phyloP scores from a whole-genome alignment of 768 basidiomycete species.

The Boletus eberwhitei region DNA sequence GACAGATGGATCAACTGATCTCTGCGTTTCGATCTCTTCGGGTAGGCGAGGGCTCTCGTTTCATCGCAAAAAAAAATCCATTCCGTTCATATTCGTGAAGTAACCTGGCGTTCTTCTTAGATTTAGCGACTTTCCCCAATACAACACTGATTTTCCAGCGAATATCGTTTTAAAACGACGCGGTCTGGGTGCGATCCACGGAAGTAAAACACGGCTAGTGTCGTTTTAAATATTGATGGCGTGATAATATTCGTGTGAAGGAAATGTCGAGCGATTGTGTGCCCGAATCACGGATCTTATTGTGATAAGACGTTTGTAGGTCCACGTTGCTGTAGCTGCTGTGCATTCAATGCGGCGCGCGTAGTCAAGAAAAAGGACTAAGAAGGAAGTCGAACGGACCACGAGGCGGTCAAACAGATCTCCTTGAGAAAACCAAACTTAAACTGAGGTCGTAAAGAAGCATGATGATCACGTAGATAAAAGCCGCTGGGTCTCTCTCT shows the following conservation, averaged over 20 bases:
- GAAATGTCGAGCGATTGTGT: not conserved
- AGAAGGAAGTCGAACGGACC: slow-evolving; percentile 4
- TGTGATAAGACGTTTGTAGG: slow-evolving; percentile 18
- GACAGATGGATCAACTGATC: not conserved
- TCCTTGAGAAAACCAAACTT: slow-evolving; percentile 12
- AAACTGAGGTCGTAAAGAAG: slow-evolving; percentile 1
- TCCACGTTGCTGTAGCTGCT: slow-evolving; percentile 23
- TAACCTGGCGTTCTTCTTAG: slow-evolving; percentile 18
- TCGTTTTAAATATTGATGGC: slow-evolving; percentile 3
- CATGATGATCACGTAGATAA: slow-evolving; percentile 13
- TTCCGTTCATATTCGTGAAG: slow-evolving; percentile 1
- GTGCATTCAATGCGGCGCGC: not conserved
- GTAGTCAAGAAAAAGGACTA: not conserved
- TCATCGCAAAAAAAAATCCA: not conserved
- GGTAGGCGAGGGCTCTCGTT: not conserved
- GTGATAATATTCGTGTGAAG: not conserved
- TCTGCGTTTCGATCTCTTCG: not conserved
- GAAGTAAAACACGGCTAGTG: slow-evolving; percentile 3
- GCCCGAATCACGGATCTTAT: not conserved
- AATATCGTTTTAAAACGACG: not conserved
- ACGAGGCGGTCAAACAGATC: slow-evolving; percentile 11
- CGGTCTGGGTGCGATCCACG: slow-evolving; percentile 5
- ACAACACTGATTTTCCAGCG: slow-evolving; percentile 5
- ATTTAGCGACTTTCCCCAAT: slow-evolving; percentile 2
- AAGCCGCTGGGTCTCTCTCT: not conserved